Evolutionary conservation across 306 rosid species (phyloP).

Genomic region (Aeschynomene evenia): DNA sequence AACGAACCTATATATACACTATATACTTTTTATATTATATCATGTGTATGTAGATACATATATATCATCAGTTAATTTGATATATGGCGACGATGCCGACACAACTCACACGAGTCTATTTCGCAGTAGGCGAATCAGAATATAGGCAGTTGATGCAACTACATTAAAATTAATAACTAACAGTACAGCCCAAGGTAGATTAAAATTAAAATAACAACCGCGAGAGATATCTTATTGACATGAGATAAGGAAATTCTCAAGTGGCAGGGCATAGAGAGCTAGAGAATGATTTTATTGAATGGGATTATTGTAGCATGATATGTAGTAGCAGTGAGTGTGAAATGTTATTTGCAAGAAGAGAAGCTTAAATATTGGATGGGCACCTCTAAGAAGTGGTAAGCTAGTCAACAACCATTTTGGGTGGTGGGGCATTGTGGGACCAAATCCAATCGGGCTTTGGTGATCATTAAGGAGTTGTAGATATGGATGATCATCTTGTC

Average conservation of each 20-base stretch:
- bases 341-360: no score
- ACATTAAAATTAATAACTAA: not conserved
- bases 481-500: constrained; percentile 64
- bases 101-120: not conserved
- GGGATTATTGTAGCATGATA: no score
- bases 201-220: not conserved
- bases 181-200: not conserved
- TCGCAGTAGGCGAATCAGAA: not conserved
- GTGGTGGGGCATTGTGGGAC: constrained; percentile 27
- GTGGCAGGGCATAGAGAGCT: not conserved
- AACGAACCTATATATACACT: no score
- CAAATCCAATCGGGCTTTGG: constrained; percentile 49
- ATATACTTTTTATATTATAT: no score
- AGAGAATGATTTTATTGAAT: not conserved
- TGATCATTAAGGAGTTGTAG: constrained; percentile 53
- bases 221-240: not conserved
- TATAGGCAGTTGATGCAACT: not conserved
- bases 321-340: no score
- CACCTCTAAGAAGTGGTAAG: no score
- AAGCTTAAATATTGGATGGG: no score
- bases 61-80: no score
- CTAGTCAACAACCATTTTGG: constrained; percentile 23
- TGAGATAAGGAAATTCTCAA: not conserved
- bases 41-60: no score
- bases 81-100: not conserved